These are phyloP conservation scores for Hemisphaericaspora xylofermentans DNA, from an alignment of 1,139 yeast species.

Conservation along the genomic window DNA sequence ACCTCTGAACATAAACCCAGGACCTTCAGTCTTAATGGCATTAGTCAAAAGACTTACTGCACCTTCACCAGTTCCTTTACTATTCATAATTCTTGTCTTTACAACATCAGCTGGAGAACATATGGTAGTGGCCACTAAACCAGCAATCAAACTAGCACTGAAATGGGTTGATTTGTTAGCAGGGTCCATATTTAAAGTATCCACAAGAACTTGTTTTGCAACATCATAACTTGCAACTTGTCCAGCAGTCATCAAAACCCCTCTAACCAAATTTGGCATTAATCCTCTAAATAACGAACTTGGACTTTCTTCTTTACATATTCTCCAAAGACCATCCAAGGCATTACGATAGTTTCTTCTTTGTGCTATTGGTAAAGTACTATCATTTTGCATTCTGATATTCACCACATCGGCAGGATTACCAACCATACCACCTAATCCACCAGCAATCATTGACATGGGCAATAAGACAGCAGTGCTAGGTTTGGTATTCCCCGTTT, in stretches of 20 bases:
- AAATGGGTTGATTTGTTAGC: constrained; percentile 71
- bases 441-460: constrained; percentile 81
- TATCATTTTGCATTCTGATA: constrained; percentile 89
- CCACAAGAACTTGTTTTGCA: constrained; percentile 62
- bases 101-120: constrained; percentile 93
- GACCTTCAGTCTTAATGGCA: constrained; percentile 70
- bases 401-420: constrained; percentile 88
- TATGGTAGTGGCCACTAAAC: constrained; percentile 83
- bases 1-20: constrained; percentile 80
- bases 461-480: constrained; percentile 55
- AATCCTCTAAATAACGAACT: constrained; percentile 70
- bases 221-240: constrained; percentile 88
- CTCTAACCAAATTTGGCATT: constrained; percentile 75
- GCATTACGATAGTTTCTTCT: constrained; percentile 80
- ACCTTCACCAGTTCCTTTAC: constrained; percentile 47
- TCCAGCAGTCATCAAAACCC: constrained; percentile 86
- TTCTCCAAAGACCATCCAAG: constrained; percentile 66
- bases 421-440: constrained; percentile 80
- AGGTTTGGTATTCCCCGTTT: constrained; percentile 32
- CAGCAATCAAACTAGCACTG: constrained; percentile 73
- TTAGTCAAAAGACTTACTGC: constrained; percentile 51
- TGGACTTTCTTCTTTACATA: constrained; percentile 61
- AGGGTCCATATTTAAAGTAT: constrained; percentile 52
- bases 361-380: constrained; percentile 60
- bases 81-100: constrained; percentile 83